Evolutionary conservation across 495 filamentous ascomycete species (phyloP).

Genomic region (Viridothelium virens): DNA sequence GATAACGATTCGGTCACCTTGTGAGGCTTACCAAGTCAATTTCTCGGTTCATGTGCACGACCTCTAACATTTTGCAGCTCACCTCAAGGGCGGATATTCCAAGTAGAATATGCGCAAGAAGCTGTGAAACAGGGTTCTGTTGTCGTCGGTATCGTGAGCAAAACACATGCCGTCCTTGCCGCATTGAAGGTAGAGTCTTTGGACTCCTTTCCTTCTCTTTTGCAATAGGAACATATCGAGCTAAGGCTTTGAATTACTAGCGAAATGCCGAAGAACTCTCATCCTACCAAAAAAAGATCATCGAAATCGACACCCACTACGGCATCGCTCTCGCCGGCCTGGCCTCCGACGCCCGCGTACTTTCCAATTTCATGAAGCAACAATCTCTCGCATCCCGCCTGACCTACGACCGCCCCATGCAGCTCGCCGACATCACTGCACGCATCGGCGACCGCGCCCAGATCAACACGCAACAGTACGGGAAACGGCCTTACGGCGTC

Average conservation of each 20-base stretch:
- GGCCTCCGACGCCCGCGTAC: constrained; percentile 94
- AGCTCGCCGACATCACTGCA: constrained; percentile 73
- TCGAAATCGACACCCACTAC: constrained; percentile 88
- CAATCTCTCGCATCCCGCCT: constrained; percentile 92
- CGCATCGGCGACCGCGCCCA: constrained; percentile 95
- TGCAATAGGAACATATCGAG: constrained; percentile 14
- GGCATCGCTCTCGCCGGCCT: constrained; percentile 94
- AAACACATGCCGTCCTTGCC: constrained; percentile 93
- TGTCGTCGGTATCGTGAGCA: constrained; percentile 91
- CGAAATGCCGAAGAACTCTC: constrained; percentile 98
- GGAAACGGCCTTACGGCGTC: constrained; percentile 92
- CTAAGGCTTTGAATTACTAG: constrained; percentile 41
- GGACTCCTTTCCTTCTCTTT: neutral
- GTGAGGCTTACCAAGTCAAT: constrained; percentile 46
- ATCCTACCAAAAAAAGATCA: constrained; percentile 99
- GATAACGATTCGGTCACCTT: constrained; percentile 99
- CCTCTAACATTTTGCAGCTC: constrained; percentile 54
- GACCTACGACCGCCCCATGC: constrained; percentile 89
- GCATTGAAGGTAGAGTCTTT: constrained; percentile 74
- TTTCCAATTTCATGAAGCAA: constrained; percentile 99
- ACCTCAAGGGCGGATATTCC: constrained; percentile 97
- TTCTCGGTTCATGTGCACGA: constrained; percentile 10
- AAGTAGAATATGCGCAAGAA: constrained; percentile 98
- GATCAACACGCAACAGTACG: constrained; percentile 95
- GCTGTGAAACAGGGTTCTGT: constrained; percentile 99